A percentile compares a stretch with the other conserved stretches of the same genome.
Conservation (phyloP, 495 filamentous ascomycete genomes). For the Xylaria cubensis region DNA sequence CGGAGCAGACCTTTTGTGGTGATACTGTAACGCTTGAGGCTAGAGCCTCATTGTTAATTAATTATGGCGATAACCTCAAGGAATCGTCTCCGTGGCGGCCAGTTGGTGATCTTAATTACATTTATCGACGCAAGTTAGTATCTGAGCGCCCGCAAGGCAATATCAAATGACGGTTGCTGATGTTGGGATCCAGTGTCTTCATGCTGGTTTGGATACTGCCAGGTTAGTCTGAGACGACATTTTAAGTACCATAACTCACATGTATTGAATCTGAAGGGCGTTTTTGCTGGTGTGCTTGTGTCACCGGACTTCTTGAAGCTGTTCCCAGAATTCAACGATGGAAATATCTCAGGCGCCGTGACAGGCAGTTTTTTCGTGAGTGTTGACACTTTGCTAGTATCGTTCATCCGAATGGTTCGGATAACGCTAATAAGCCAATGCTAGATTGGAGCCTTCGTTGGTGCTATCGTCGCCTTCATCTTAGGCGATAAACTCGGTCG, state of each 20-base stretch:
- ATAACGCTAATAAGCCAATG: constrained; percentile 36
- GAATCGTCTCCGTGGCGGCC: constrained; percentile 26
- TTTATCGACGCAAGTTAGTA: constrained; percentile 37
- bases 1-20: background rate
- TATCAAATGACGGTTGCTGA: constrained; percentile 8
- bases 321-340: constrained; percentile 34
- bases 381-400: constrained; percentile 23
- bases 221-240: constrained; percentile 27
- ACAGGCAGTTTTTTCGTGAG: constrained; percentile 52
- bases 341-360: constrained; percentile 42
- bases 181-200: constrained; percentile 28
- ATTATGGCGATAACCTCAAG: background rate
- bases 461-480: constrained; percentile 45
- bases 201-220: constrained; percentile 39
- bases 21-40: background rate
- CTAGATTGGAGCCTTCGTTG: constrained; percentile 46
- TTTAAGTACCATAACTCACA: background rate
- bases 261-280: constrained; percentile 32
- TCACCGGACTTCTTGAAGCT: constrained; percentile 41
- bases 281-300: constrained; percentile 49
- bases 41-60: background rate
- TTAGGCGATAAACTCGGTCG: constrained; percentile 54
- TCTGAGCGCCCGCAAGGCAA: background rate
- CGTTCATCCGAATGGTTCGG: constrained; percentile 30
- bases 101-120: constrained; percentile 37